Evolutionary conservation across 495 filamentous ascomycete species (phyloP), one percentile per base, ranked within the genome.

Genomic region (Podospora tetraspora): DNA sequence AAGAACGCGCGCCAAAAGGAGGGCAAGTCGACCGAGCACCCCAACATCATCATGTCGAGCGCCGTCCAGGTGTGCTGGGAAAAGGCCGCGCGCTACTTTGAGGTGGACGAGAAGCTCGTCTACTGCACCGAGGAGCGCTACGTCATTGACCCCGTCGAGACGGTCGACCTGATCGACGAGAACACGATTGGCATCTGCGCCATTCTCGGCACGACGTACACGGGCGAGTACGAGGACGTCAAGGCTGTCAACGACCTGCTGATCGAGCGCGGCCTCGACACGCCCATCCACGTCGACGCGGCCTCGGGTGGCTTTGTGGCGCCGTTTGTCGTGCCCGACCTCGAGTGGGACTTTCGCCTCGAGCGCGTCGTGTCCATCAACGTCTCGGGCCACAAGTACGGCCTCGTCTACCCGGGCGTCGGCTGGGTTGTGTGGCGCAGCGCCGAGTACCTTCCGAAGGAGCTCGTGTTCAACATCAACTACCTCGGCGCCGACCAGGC

Each of bases 391-490:
- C 93, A 97, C 81, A 97, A 80, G 79, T 83, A 83, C 68, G 84
- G 84, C n/a, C 81, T 86, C 61, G 88, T 96, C 64, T 97, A 97
- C 78, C 93, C 93, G 13, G 93, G 93, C 76, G 90, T 97, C 32
- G 93, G 93, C 68, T 97, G 93, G 93, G 89, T 93, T 23, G 84
- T 96, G 69, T 97, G 93, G 92, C 86, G 93, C 34, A 84, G 89
- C 37, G 90, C 91, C 3, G 88, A 94, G 74, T 96, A 84, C 78
- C 84, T 97, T 1, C 93, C 93, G 24, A 82, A 94, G 77, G 93
- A 96, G 76, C 88, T 97, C 52, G 91, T 97, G 73, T 97, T 97
- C 86, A 96, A 96, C 84, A 94, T 96, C 85, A 97, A 97, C 81
- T 97, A 97, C 77, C 89, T 97, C 3, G 93, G 93, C 64, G 91